A percentile compares a stretch with the other conserved stretches of the same genome.
Evolutionary conservation across 2,329 filamentous ascomycete genomes (phyloP).

Genomic region (Paecilomyces formosus): DNA sequence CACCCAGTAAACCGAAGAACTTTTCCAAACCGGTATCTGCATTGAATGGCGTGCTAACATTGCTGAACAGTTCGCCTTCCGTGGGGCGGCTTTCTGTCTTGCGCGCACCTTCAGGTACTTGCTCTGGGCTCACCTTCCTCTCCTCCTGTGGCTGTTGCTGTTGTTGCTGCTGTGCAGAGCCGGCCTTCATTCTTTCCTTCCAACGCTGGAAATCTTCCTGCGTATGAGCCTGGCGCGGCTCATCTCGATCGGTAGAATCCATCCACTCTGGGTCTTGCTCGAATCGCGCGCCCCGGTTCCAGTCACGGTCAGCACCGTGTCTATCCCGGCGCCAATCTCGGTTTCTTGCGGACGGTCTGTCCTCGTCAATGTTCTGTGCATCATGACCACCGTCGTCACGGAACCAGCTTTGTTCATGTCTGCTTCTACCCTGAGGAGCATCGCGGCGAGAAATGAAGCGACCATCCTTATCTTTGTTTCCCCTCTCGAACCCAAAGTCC

Average conservation of each 20-base stretch:
- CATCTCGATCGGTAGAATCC: constrained; percentile 61
- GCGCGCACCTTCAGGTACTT: constrained; percentile 14
- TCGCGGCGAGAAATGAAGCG: constrained; percentile 53
- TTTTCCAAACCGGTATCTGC: constrained; percentile 65
- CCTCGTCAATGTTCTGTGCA: constrained; percentile 33
- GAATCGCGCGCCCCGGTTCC: constrained; percentile 45
- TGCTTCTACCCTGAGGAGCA: constrained; percentile 55
- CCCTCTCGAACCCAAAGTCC: constrained; percentile 39
- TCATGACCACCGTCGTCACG: constrained; percentile 44
- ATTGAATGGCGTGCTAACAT: constrained; percentile 54
- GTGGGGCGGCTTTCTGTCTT: constrained; percentile 31
- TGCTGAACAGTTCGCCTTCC: constrained; percentile 46
- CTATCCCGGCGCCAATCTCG: constrained; percentile 56
- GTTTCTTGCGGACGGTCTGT: constrained; percentile 44
- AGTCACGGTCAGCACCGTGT: constrained; percentile 45
- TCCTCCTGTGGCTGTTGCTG: constrained; percentile 30
- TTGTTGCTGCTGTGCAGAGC: constrained; percentile 30
- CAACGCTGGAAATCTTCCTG: constrained; percentile 90
- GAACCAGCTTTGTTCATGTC: constrained; percentile 68
- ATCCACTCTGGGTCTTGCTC: constrained; percentile 91
- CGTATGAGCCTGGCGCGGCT: constrained; percentile 65
- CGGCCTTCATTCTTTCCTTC: constrained; percentile 83
- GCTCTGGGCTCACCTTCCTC: constrained; percentile 33
- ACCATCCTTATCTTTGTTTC: constrained; percentile 50
- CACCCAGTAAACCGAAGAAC: constrained; percentile 61